Percentiles rank a stretch among this genome's conserved stretches.
Conservation (phyloP, 306 rosid species). For the Cucurbita maxima region DNA sequence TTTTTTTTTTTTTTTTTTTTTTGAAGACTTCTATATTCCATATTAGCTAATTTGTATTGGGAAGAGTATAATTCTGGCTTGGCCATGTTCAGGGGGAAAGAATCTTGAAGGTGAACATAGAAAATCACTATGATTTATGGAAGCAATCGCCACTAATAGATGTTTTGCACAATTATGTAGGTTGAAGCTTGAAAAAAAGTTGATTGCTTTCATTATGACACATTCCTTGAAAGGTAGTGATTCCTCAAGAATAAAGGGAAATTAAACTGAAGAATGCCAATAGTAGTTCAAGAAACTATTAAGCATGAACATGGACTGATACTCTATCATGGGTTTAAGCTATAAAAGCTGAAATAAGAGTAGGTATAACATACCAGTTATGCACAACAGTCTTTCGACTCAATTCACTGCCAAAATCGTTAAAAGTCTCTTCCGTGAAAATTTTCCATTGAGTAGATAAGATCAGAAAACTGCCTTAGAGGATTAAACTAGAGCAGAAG, state of each 20-base stretch:
- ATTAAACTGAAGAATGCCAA: background rate
- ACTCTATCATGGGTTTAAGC: background rate
- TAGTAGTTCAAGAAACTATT: background rate
- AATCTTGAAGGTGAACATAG: background rate
- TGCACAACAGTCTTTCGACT: conserved; percentile 33
- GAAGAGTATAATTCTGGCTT: background rate
- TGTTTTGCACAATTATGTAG: background rate
- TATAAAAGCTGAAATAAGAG: background rate
- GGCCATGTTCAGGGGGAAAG: background rate
- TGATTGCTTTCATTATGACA: background rate
- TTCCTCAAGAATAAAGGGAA: background rate
- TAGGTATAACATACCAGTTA: conserved; percentile 21
- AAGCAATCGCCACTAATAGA: background rate
- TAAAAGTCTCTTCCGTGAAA: conserved; percentile 37
- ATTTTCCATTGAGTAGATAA: background rate
- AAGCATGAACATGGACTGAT: background rate
- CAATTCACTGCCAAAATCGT: conserved; percentile 22
- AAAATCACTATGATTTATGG: background rate
- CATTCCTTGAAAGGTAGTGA: background rate
- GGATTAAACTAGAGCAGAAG: background rate
- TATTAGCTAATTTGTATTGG: background rate
- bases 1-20: background rate
- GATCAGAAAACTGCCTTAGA: background rate
- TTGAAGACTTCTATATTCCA: too few relatives aligned
- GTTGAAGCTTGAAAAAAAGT: background rate